Evolutionary conservation across 257 asterid species (phyloP).

Genomic region (Solanum sparsipilum): DNA sequence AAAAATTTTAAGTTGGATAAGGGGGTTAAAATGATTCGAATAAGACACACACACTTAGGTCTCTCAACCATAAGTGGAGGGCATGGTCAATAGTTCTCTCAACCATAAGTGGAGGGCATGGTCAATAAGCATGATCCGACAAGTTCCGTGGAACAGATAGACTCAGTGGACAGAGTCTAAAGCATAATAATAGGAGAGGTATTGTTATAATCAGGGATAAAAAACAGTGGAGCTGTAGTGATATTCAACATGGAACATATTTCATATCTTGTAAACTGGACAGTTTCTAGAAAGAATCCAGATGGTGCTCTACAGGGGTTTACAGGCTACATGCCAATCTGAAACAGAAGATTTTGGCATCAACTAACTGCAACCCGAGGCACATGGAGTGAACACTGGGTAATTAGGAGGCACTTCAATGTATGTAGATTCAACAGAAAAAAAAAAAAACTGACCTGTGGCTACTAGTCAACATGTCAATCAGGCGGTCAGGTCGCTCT

Average conservation of each 20-base stretch:
- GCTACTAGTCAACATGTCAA: slow-evolving; percentile 93
- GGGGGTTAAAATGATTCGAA: not conserved
- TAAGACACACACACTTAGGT: not conserved
- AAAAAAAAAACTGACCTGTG: slow-evolving; percentile 44
- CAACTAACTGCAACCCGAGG: not conserved
- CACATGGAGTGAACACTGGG: not conserved
- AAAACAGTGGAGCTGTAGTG: not conserved
- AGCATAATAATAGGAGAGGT: not conserved
- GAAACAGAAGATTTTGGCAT: not conserved
- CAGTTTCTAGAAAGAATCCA: not conserved
- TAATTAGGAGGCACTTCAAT: not conserved
- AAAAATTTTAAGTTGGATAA: not conserved
- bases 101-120: not conserved
- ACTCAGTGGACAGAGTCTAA: not conserved
- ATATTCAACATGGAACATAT: not conserved
- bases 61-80: not conserved
- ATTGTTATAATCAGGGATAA: not conserved
- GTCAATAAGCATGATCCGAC: not conserved
- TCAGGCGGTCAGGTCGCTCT: slow-evolving; percentile 98
- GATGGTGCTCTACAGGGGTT: not conserved
- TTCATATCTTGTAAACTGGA: not conserved
- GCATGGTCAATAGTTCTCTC: not conserved
- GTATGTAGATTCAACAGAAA: not conserved
- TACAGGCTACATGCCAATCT: not conserved
- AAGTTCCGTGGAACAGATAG: not conserved